Evolutionary conservation across 495 filamentous ascomycete species (phyloP), one percentile per base, ranked within the genome.

Genomic region (Lophiostoma macrostomum): DNA sequence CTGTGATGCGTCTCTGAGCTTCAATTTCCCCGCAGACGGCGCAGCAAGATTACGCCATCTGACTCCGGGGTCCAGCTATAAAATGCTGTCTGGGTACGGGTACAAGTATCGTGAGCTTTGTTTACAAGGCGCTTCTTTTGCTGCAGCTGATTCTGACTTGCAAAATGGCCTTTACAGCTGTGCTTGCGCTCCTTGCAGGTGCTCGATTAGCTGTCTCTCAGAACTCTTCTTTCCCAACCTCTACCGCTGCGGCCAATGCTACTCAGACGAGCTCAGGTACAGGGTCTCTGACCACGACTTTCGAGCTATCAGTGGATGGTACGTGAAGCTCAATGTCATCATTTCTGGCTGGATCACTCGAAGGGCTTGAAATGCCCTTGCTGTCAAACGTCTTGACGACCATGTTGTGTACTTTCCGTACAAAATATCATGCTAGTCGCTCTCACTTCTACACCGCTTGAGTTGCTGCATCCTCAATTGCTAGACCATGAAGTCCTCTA

Each of bases 261-360:
- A 53, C 37, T 23, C 37, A 43, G 25, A 53, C 49, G 32, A 54
- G 20, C 23, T 46, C 51, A 2, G 42, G 30, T 4, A 2, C 40
- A 18, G 23, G 19, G 23, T 28, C 51, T 24, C 47, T 54, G 27
- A 34, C 40, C 4, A 54, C 51, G 11, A 54, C 30, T 40, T 10
- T 47, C 5, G 51, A 54, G 22, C 38, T 54, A 14, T 46, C 51
- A 12, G 18, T 54, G 16, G 51, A 54, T 4, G 51, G 51, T 54
- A 40, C 5, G 50, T 52, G 12, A 12, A 24, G 10, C 19, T 22
- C 12, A n/a, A n/a, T n/a, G n/a, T n/a, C n/a, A n/a, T n/a, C n/a
- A n/a, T n/a, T n/a, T n/a, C n/a, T n/a, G n/a, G n/a, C n/a, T n/a
- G n/a, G n/a, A n/a, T n/a, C n/a, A n/a, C n/a, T n/a, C n/a, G n/a